phyloP scores from a whole-genome alignment of 495 filamentous ascomycete genomes.

The Hyaloscypha bicolor region DNA sequence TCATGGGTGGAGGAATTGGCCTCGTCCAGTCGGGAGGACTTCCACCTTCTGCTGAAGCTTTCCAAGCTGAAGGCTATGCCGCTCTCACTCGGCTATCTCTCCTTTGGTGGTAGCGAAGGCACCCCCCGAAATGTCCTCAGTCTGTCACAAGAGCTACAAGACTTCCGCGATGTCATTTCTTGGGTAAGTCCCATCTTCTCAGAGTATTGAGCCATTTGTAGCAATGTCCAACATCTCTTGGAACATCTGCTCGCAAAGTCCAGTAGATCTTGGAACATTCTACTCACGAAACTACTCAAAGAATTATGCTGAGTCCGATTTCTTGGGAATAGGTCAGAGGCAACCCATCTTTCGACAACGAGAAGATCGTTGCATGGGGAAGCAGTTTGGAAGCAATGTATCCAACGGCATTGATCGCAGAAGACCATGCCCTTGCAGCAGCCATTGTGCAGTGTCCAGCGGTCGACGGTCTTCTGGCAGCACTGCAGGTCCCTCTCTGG shows the following conservation, averaged over 20 bases:
- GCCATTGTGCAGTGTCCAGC: background rate
- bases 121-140: background rate
- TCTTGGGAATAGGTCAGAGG: background rate
- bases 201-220: too few species aligned
- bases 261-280: too few species aligned
- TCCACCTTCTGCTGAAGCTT: background rate
- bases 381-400: background rate
- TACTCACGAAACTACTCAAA: too few species aligned
- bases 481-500: slow-evolving; percentile 1
- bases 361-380: slow-evolving; percentile 3
- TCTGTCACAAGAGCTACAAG: background rate
- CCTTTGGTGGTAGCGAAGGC: background rate
- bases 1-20: background rate
- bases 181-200: background rate
- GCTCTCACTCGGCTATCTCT: background rate
- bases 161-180: background rate
- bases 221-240: too few species aligned
- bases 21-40: background rate
- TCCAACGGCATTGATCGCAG: background rate
- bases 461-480: background rate
- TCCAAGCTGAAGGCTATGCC: background rate
- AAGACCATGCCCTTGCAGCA: background rate
- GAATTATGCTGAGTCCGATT: too few species aligned
- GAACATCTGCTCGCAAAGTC: too few species aligned
- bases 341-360: background rate